Base-by-base conservation (phyloP, 1,139 yeast species). In the Blastobotrys capitulatus region DNA sequence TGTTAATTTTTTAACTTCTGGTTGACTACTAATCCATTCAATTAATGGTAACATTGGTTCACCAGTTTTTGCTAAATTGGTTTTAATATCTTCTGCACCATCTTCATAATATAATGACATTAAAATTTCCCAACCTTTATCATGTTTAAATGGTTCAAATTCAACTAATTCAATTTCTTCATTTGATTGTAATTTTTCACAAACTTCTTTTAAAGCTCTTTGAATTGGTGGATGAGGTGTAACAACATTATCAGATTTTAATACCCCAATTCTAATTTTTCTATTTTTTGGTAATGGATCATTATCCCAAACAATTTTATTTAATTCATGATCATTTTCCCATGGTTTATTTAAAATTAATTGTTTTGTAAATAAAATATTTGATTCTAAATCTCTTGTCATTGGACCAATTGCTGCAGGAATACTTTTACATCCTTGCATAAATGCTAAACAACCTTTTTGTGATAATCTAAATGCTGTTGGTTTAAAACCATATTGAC, bases 311-410 rank as follows among this genome's bases (percentile, higher is more conserved):
- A 76, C 76, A 48, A 76, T 56, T 36, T 73, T 73, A 22, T 74
- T 60, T 37, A 71, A 62, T 48, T 72, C 71, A 10, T 78, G 78
- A 60, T 83, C 88, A 12, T 63, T 55, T 18, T 65, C 65, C 87
- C 87, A 82, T 15, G 84, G 83, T 55, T 78, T 69, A 19, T 74
- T 70, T 48, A 76, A 72, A 41, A 83, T 68, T 50, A 80, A 70
- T 6, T 70, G 55, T 52, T 77, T 74, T 73, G 81, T 76, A 63
- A 80, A 73, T 42, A 74, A 71, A 12, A 32, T 45, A 16, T 46
- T 48, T 38, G 44, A 36, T 32, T 47, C 51, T 25, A 50, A 38
- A 22, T 42, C 42, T 3, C 53, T 41, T 9, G 56, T 48, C 52
- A 54, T 49, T 2, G 57, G 57, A 7, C 57, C 57, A 13, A 46